These are phyloP conservation scores for Ceratobasidium theobromae DNA, from an alignment of 1,284 basidiomycete species.

Conservation along the genomic window DNA sequence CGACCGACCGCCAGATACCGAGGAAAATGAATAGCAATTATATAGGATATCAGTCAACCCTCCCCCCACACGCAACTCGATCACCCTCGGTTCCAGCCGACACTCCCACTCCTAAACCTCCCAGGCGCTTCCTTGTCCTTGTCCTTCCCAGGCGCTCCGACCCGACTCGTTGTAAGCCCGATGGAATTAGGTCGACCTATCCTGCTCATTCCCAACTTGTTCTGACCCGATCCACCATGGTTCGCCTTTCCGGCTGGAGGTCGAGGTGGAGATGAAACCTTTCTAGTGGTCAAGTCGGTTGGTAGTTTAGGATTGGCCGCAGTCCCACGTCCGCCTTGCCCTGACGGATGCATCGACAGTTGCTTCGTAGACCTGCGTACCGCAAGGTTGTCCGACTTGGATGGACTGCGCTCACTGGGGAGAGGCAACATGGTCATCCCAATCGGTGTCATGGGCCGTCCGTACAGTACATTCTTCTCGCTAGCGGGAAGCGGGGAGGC, in stretches of 20 bases:
- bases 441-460: slow-evolving; percentile 9
- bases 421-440: neutral
- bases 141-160: neutral
- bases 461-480: neutral
- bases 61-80: neutral
- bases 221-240: neutral
- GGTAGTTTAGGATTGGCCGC: slow-evolving; percentile 11
- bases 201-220: slow-evolving; percentile 6
- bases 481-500: slow-evolving; percentile 7
- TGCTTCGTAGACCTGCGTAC: neutral
- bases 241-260: neutral
- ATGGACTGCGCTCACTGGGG: slow-evolving; percentile 13
- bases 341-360: slow-evolving; percentile 15
- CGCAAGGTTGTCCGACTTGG: slow-evolving; percentile 5
- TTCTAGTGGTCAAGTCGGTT: neutral
- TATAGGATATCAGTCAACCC: neutral
- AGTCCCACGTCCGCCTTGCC: neutral
- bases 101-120: slow-evolving; percentile 24
- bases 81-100: slow-evolving; percentile 17
- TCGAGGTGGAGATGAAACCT: neutral
- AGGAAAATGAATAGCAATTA: neutral
- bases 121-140: neutral
- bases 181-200: slow-evolving; percentile 21
- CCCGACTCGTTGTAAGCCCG: neutral
- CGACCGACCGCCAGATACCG: neutral